phyloP scores from a whole-genome alignment of 2,329 filamentous ascomycete species.

The Magnaporthales sp. region DNA sequence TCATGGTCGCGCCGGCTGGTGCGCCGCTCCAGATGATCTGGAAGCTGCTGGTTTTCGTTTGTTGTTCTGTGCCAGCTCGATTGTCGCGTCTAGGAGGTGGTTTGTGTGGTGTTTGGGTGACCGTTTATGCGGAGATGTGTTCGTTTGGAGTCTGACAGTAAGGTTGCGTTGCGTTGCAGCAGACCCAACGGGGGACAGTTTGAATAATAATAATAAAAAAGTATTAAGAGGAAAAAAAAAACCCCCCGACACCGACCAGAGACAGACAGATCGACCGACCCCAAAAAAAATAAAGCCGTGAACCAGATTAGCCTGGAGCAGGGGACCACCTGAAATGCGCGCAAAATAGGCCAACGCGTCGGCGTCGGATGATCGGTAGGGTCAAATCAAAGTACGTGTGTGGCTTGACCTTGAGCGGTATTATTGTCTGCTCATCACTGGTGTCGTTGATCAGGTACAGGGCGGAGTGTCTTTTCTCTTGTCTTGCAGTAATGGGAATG shows the following conservation, averaged over 20 bases:
- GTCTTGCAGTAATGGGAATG: not conserved
- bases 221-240: not conserved
- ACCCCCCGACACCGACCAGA: not conserved
- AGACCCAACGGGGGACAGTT: not conserved
- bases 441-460: not conserved
- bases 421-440: not conserved
- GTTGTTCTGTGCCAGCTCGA: too few species aligned
- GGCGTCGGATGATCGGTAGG: not conserved
- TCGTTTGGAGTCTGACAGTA: not conserved
- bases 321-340: too few species aligned
- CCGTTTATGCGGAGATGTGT: not conserved
- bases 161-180: not conserved
- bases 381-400: not conserved
- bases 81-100: not conserved
- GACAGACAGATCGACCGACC: not conserved
- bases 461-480: not conserved
- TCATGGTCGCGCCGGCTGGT: slow-evolving; percentile 35
- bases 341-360: not conserved
- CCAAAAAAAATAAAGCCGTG: not conserved
- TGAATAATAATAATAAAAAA: not conserved
- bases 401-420: not conserved
- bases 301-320: not conserved
- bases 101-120: not conserved
- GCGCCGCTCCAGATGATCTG: not conserved
- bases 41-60: not conserved